phyloP scores from a whole-genome alignment of 768 basidiomycete species.

The Xerocomellus chrysenteron region DNA sequence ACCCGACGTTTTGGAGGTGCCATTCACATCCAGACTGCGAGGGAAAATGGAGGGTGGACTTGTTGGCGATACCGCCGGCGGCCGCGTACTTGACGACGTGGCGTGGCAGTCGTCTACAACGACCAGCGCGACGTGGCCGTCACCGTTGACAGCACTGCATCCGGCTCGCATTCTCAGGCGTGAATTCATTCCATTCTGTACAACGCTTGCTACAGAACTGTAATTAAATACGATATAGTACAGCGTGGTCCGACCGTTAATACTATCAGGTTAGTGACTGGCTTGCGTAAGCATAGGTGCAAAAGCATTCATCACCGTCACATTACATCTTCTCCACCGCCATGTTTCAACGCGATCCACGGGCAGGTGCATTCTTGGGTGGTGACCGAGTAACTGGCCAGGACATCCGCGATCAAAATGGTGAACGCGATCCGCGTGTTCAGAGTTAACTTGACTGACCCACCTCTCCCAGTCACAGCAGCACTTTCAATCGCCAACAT shows the following conservation, averaged over 20 bases:
- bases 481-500: constrained; percentile 97
- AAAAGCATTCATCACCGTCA: too few species aligned
- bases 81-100: constrained; percentile 1
- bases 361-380: constrained; percentile 89
- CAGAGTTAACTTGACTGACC: background rate
- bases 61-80: background rate
- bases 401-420: constrained; percentile 96
- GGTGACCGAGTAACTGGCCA: constrained; percentile 93
- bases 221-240: too few species aligned
- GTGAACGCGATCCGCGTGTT: constrained; percentile 38
- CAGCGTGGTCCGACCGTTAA: too few species aligned
- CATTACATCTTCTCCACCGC: constrained; percentile 6
- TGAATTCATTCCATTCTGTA: background rate
- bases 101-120: constrained; percentile 7
- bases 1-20: constrained; percentile 63
- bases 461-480: constrained; percentile 67
- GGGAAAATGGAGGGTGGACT: background rate
- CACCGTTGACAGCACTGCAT: constrained; percentile 4
- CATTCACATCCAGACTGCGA: constrained; percentile 31
- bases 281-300: constrained; percentile 23
- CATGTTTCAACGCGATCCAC: constrained; percentile 91
- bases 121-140: background rate
- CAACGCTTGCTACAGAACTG: background rate
- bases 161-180: constrained; percentile 1
- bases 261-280: too few species aligned